Percentiles rank a stretch among this genome's conserved stretches.
Conservation (phyloP, 192 early-diverging fungal genomes). For the Dispira simplex region DNA sequence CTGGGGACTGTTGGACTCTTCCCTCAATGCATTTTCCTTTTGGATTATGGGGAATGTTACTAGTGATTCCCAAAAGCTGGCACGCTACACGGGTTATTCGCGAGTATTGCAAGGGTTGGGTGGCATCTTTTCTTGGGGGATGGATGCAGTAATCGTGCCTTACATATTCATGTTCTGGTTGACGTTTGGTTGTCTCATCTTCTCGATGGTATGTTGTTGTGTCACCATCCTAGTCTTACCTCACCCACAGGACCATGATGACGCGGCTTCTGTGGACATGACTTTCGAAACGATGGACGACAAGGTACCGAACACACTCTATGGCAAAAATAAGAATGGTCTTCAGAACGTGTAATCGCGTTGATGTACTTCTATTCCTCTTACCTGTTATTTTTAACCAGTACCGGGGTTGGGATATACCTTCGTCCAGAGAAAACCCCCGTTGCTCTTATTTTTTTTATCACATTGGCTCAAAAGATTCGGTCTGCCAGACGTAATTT, state of each 20-base stretch:
- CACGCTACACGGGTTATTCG: background rate
- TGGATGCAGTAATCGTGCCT: background rate
- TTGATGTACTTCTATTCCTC: too few species aligned
- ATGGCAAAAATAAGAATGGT: too few species aligned
- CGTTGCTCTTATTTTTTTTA: too few species aligned
- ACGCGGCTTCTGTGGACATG: background rate
- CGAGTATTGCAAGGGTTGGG: background rate
- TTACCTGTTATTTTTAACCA: too few species aligned
- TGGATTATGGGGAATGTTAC: conserved; percentile 6
- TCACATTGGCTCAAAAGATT: too few species aligned
- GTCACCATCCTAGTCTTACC: background rate
- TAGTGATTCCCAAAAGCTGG: background rate
- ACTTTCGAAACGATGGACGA: background rate
- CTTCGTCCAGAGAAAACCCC: too few species aligned
- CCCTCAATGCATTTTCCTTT: conserved; percentile 2
- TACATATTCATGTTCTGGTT: background rate
- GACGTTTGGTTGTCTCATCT: background rate
- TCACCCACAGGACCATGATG: background rate
- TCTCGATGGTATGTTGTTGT: background rate
- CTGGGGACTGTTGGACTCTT: conserved; percentile 5
- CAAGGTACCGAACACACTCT: too few species aligned
- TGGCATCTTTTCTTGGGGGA: conserved; percentile 6
- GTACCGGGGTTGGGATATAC: too few species aligned
- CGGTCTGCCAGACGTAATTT: too few species aligned
- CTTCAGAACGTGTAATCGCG: too few species aligned